Evolutionary conservation across 768 basidiomycete species (phyloP), one percentile per base, ranked within the genome.

Genomic region (Imleria badia): DNA sequence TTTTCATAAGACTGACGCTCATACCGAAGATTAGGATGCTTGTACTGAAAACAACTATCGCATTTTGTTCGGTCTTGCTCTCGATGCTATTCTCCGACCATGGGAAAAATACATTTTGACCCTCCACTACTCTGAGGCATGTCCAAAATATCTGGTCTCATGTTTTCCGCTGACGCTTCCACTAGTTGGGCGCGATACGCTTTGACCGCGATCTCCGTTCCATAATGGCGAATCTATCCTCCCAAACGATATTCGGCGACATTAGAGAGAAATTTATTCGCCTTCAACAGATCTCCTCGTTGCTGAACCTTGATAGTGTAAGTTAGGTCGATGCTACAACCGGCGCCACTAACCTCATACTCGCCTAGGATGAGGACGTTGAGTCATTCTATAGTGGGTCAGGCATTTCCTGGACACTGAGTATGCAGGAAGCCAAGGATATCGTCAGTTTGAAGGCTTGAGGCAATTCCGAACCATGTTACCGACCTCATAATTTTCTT

Each of bases 381-480:
- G 90, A 95, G 59, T 92, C 95, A 50, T 97, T 98, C 69, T 98
- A 94, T 71, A 91, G 89, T 60, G 84, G 89, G 48, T 95, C 93
- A 4, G 95, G 95, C 19, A 93, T 97, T 58, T 81, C 85, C 13
- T 96, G 93, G 93, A 88, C 87, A 64, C 67, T 95, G 51, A 87
- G 80, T 58, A 76, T 83, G 59, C 82, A 85, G 53, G 93, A 96
- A 60, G 92, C 90, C 45, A 83, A 83, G 52, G 75, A 81, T 35
- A 80, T 92, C 50, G 82, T 82, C 39, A 81, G 73, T 38, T 75
- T 94, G 51, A 85, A 83, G 61, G 60, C 69, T 29, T 69, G 47
- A 66, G n/a, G 26, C 6, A n/a, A 26, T 26, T 26, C 3, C 26
- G 26, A n/a, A n/a, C n/a, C n/a, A n/a, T n/a, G n/a, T n/a, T n/a